These are phyloP conservation scores for Xylariomycetidae sp. DNA, from an alignment of 2,329 filamentous ascomycete genomes.

Conservation along the genomic window DNA sequence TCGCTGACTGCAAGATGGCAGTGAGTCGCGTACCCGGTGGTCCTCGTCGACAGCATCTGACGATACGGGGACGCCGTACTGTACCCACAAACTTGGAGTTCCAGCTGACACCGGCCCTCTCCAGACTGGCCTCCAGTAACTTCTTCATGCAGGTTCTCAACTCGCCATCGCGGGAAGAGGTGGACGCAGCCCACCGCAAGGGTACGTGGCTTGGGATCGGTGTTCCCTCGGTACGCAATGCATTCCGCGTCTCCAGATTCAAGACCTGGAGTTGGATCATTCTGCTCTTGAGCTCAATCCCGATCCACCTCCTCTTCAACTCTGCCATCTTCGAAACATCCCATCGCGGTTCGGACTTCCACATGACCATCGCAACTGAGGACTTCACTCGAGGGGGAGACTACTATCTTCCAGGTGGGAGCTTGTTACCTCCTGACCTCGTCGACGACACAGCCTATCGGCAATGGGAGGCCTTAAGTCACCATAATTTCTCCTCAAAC, in stretches of 20 bases:
- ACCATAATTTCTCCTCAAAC: background rate
- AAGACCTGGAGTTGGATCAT: constrained; percentile 13
- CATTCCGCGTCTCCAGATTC: constrained; percentile 17
- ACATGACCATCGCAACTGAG: constrained; percentile 16
- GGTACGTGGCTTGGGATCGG: constrained; percentile 39
- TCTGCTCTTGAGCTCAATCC: constrained; percentile 15
- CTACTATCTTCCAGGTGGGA: constrained; percentile 11
- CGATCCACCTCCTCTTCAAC: constrained; percentile 18
- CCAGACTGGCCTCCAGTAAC: constrained; percentile 37
- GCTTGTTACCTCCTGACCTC: constrained; percentile 3
- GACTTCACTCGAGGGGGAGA: constrained; percentile 10
- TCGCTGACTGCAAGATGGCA: background rate
- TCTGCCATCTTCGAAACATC: constrained; percentile 12
- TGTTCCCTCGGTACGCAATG: constrained; percentile 32
- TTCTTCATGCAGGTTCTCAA: constrained; percentile 42
- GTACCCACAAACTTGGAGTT: too few species aligned
- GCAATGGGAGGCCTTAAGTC: too few species aligned
- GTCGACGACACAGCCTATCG: background rate
- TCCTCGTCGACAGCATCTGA: too few species aligned
- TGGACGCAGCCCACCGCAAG: constrained; percentile 37
- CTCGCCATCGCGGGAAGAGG: constrained; percentile 40
- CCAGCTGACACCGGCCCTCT: too few species aligned
- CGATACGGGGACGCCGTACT: too few species aligned
- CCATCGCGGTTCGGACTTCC: constrained; percentile 9
- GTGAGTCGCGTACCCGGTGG: constrained; percentile 1